Percentiles rank a stretch among this genome's conserved stretches.
Conservation (phyloP, 192 early-diverging fungal genomes). For the Podila epigama region DNA sequence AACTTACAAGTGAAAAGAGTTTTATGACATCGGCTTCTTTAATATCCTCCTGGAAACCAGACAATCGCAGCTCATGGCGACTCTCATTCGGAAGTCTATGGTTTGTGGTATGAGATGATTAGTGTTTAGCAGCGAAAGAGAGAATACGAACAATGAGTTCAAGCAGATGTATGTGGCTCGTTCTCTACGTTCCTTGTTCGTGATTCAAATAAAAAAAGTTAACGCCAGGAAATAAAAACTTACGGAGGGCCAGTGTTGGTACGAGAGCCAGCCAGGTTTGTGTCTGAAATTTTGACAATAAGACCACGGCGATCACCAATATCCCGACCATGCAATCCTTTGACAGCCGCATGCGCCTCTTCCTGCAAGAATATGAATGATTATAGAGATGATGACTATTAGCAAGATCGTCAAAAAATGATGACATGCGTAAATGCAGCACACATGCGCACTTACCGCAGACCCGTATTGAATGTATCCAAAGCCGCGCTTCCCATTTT, state of each 20-base stretch:
- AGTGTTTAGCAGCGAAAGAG: neutral
- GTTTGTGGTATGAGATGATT: neutral
- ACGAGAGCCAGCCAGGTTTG: neutral
- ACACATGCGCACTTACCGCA: neutral
- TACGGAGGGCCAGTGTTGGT: conserved; percentile 15
- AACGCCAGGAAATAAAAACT: neutral
- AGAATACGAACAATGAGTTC: neutral
- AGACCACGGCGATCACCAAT: conserved; percentile 29
- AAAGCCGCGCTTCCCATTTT: neutral
- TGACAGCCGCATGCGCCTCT: conserved; percentile 29
- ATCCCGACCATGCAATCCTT: conserved; percentile 26
- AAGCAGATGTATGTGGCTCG: neutral
- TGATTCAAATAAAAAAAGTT: neutral
- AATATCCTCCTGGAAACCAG: conserved; percentile 16
- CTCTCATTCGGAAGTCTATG: conserved; percentile 34
- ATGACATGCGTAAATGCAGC: too few relatives aligned
- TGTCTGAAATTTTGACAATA: conserved; percentile 38
- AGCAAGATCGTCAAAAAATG: neutral
- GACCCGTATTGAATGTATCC: neutral
- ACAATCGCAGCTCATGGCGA: conserved; percentile 32
- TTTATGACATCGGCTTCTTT: conserved; percentile 31
- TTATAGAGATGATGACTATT: neutral
- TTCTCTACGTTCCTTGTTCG: neutral
- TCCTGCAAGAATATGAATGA: conserved; percentile 5
- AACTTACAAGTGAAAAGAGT: conserved; percentile 14